Base-by-base conservation (phyloP, 495 filamentous ascomycete genomes). In the Elasticomyces elasticus region DNA sequence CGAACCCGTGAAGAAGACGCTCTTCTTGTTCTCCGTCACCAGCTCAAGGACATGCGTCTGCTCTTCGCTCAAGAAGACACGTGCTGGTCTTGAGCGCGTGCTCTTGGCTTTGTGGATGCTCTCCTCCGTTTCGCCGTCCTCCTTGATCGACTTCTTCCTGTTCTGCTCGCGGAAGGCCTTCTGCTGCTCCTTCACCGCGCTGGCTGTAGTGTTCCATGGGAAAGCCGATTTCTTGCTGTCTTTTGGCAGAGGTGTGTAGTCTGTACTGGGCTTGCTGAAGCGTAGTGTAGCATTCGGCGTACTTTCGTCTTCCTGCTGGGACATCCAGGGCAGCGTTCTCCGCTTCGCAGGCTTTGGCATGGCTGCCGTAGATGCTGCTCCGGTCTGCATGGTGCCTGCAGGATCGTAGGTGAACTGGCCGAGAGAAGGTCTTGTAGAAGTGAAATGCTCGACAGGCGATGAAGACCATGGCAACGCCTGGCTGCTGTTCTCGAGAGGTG, bases 1-100 rank as follows among this genome's bases (percentile, higher is more conserved):
- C 38, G 92, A 94, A 52, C 92, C 92, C 1, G 92, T 98, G 69
- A 97, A 98, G 74, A 98, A 98, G 3, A 96, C 90, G 60, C 92
- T 95, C 63, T 89, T 85, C 28, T 74, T 72, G 31, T 83, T 65
- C 3, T 89, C 76, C 2, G 86, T 73, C 22, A 97, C 89, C 13
- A 94, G 69, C 15, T 85, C 77, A 49, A 91, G 73, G n/a, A 98
- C 87, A 55, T 83, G 78, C 41, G 75, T 72, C 67, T 98, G 92
- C 66, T 98, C 92, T 1, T 84, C 76, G 65, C 87, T 96, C 20
- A 98, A 73, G 48, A 80, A 81, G 19, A 94, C 77, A 9, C 74
- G 69, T 0, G 80, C 70, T 51, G 64, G 74, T 64, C 66, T 71
- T 58, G 56, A 63, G 60, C 59, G 73, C 61, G 52, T 60, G 33